Base-by-base conservation (phyloP, 164 flowering plant species). In the Vitis riparia region DNA sequence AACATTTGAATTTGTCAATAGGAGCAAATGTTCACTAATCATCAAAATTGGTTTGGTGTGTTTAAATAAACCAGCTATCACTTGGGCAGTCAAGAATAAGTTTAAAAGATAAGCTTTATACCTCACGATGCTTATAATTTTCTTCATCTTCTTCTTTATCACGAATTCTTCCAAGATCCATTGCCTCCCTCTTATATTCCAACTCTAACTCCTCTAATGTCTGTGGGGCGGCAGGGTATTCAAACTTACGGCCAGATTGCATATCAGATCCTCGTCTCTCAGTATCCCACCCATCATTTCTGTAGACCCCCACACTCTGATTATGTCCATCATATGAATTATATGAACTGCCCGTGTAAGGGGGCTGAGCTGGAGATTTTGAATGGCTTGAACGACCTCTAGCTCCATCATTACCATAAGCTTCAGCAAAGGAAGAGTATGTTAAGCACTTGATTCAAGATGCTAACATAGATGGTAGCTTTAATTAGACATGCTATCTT, bases 141-240 rank as follows among this genome's bases (percentile, higher is more conserved):
- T 96, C 99, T 72, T 91, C 97, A 81, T 96, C 99, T 84, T 91
- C 97, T 81, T 93, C 97, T 81, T 86, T 90, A 73, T 96, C 96
- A 70, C 93, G 91, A 68, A 85, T 79, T 71, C 74, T 85, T 56
- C 79, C 91, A 72, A 96, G 92, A 68, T 93, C 93, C 82, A 83
- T 81, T 44, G 90, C 92, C 78, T 93, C 97, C 78, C 86, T 87
- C 78, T 84, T 86, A 79, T 80, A 92, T 73, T 93, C 95, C 82
- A 89, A 70, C 78, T 96, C 99, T 67, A 96, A 60, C 63, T 93
- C 97, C 70, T 93, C 98, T 73, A 93, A 76, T 51, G 91, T 81
- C 73, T 82, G 87, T 10, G 93, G 81, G 59, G 77, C 75, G 62
- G 84, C 69, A 59, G 85, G 71, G 59, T 72, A 68, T 53, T 90